Base-by-base conservation (phyloP, 129 eudicot genomes). In the Flaveria trinervia region DNA sequence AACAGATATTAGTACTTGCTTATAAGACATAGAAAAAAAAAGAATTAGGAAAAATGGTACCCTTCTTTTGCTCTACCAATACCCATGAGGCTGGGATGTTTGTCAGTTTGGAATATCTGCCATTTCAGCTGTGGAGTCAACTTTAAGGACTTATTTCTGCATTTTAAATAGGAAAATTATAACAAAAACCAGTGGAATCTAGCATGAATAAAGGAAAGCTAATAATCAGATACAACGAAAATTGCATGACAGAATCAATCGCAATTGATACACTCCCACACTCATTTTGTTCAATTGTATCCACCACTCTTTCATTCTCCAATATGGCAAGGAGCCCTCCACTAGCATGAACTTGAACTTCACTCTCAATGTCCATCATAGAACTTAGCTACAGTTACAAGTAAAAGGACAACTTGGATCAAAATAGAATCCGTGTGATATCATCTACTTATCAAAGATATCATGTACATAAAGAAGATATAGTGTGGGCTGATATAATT, bases 41-140 rank as follows among this genome's bases (percentile, higher is more conserved):
- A n/a, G 15, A 52, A 22, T 30, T 30, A 22, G 33, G 68, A 7
- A 13, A 36, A 44, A 36, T 13, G 67, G 44, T 82, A 89, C 96
- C 96, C 96, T 89, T 92, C 97, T 84, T 92, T 92, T 61, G 96
- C 84, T 84, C 96, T 84, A 61, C 93, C 97, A 56, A 92, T 92
- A 45, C 97, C 97, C 97, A 92, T 92, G 78, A 89, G 89, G 86
- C 97, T 92, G 62, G 96, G 97, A 83, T 92, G 97, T 75, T 87
- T 89, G 86, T 92, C 97, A 10, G 81, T 76, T 79, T 89, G 97
- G 82, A 93, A 93, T 70, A 91, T 91, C 78, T 91, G 97, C 79
- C 91, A 82, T 71, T 49, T 89, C 90, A 65, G 97, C 96, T 65
- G 90, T 86, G 5, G 98, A 80, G 83, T 89, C 97, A 77, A 93